phyloP scores from a whole-genome alignment of 2,329 filamentous ascomycete genomes.

The Botrytis elliptica region DNA sequence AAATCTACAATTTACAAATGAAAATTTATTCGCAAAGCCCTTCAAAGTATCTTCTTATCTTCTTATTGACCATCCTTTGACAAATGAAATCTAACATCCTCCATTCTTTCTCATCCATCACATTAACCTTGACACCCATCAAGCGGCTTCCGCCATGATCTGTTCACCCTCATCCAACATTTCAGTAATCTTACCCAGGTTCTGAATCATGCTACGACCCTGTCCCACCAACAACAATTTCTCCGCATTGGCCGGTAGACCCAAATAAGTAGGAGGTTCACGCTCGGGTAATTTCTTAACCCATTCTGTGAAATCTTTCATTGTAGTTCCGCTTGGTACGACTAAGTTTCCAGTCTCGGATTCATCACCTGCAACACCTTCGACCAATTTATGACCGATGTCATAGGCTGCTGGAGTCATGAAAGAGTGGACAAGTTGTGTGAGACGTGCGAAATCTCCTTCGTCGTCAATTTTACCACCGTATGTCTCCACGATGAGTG shows the following conservation, averaged over 20 bases:
- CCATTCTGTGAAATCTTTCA: constrained; percentile 88
- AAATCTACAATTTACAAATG: constrained; percentile 2
- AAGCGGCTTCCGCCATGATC: constrained; percentile 65
- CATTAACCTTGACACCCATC: constrained; percentile 1
- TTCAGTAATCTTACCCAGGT: constrained; percentile 80
- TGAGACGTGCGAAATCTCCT: constrained; percentile 73
- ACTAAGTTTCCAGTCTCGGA: constrained; percentile 60
- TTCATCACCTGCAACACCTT: constrained; percentile 48
- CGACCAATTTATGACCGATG: constrained; percentile 84
- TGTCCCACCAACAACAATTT: constrained; percentile 89
- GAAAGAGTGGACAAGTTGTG: constrained; percentile 70
- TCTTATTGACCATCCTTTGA: not conserved
- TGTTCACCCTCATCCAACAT: constrained; percentile 93
- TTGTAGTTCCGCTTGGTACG: constrained; percentile 76
- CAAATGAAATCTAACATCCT: constrained; percentile 2
- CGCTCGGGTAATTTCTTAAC: constrained; percentile 89
- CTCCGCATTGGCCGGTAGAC: constrained; percentile 92
- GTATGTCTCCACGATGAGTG: constrained; percentile 89
- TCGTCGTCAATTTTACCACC: constrained; percentile 96
- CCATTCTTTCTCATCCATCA: not conserved
- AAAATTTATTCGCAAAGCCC: not conserved
- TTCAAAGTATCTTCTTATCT: not conserved
- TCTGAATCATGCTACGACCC: constrained; percentile 78
- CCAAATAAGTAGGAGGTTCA: constrained; percentile 93
- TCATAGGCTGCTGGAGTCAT: constrained; percentile 90